These are phyloP conservation scores for Camillea tinctor DNA, from an alignment of 2,329 filamentous ascomycete genomes.

Conservation along the genomic window DNA sequence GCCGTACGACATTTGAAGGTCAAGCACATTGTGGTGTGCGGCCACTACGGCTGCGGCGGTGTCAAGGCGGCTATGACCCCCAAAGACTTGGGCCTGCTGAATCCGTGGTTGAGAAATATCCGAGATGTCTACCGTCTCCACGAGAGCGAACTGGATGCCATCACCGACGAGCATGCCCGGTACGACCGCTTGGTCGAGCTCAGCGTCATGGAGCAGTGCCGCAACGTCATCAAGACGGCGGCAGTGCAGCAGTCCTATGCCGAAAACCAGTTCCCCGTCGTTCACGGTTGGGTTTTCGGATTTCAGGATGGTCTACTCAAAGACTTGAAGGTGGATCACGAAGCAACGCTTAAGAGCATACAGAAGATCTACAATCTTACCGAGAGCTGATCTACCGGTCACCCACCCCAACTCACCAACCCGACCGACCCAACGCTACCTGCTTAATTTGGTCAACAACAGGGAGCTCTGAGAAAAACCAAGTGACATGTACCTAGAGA, in stretches of 20 bases:
- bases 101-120: constrained; percentile 74
- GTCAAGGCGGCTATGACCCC: constrained; percentile 73
- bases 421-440: no score
- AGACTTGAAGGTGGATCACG: constrained; percentile 62
- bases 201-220: constrained; percentile 77
- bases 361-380: constrained; percentile 64
- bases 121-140: constrained; percentile 72
- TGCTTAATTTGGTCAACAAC: no score
- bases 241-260: constrained; percentile 72
- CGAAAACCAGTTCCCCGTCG: constrained; percentile 63
- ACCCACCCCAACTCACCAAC: no score
- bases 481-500: no score
- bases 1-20: constrained; percentile 78
- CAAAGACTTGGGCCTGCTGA: constrained; percentile 67
- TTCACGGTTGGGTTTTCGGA: constrained; percentile 73
- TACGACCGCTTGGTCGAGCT: constrained; percentile 76
- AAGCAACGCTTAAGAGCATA: constrained; percentile 53
- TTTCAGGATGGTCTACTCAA: constrained; percentile 66
- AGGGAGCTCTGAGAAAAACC: no score
- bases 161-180: constrained; percentile 57
- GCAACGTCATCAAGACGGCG: constrained; percentile 76
- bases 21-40: constrained; percentile 78
- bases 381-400: constrained; percentile 11
- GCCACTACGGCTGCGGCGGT: constrained; percentile 76
- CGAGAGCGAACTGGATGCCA: constrained; percentile 66